Base-by-base conservation (phyloP, 1,284 basidiomycete genomes). In the Austroboletus rostrupii region DNA sequence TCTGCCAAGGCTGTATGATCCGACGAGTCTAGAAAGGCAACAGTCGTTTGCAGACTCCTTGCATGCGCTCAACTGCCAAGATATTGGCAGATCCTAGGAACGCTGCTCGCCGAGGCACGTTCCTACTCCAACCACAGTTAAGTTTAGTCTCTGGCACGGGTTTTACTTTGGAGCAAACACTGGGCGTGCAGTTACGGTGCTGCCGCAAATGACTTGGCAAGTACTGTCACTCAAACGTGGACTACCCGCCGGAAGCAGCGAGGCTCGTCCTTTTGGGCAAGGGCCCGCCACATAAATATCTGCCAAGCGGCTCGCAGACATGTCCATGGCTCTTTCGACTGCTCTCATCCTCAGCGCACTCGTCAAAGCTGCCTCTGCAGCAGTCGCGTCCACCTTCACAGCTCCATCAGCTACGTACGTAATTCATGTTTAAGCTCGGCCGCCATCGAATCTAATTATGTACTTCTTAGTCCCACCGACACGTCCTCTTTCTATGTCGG, bases 401-500 rank as follows among this genome's bases (percentile, higher is more conserved):
- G 23, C 61, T 16, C 61, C 59, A 11, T 62, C 63, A 32, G 44
- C 61, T 26, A 56, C 53, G 64, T 63, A 20, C 33, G 64, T 54
- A n/a, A 4, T n/a, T 9, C n/a, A 13, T 44, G 21, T 39, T 49
- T 5, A 28, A n/a, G 14, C 32, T 39, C 33, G 23, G 23, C 6
- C 9, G 23, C 23, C 6, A 5, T 26, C 3, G 23, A 26, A 26
- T 26, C 23, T 13, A 8, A 33, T 12, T 33, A 36, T 32, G 26
- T n/a, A 10, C 19, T 19, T 32, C 17, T 28, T 23, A 63, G 64
- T 13, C 61, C 62, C 9, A 65, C 62, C 37, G 56, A 53, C 26
- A 52, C 51, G n/a, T 59, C 62, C 7, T 6, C 62, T 12, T 63
- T 65, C 48, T 63, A 66, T 38, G 45, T 59, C 14, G 61, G 61